Conservation (phyloP, 371 early-diverging fungal genomes). For the Sporodiniella umbellata region DNA sequence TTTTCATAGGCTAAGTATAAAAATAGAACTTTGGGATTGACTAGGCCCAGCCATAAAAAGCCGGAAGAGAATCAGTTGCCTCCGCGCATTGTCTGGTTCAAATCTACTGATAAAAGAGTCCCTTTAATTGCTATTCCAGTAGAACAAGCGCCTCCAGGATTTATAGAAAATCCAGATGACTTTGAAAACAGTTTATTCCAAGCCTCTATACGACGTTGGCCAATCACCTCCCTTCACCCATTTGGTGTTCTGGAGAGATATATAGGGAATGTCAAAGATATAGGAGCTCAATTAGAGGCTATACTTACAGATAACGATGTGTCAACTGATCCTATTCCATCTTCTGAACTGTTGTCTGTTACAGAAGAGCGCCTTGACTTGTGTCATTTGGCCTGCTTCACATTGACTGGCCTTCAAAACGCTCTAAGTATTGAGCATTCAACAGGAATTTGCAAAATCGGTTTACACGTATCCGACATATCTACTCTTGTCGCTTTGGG, state of each 20-base stretch:
- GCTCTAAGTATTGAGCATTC: constrained; percentile 72
- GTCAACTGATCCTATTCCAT: constrained; percentile 42
- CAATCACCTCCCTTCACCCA: constrained; percentile 66
- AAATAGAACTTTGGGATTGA: constrained; percentile 47
- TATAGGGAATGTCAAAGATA: constrained; percentile 64
- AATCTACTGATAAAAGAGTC: constrained; percentile 77
- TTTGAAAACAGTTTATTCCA: constrained; percentile 57
- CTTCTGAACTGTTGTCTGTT: too few species aligned
- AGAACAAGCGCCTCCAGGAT: constrained; percentile 65
- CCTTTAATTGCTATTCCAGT: constrained; percentile 75
- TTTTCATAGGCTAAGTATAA: too few species aligned
- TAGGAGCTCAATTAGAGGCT: constrained; percentile 66
- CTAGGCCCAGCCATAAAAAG: constrained; percentile 56
- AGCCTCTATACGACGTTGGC: constrained; percentile 73
- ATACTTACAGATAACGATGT: constrained; percentile 66
- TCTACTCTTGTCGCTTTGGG: constrained; percentile 89
- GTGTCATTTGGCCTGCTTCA: constrained; percentile 66
- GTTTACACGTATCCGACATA: constrained; percentile 98
- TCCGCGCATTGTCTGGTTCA: constrained; percentile 78
- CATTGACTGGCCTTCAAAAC: constrained; percentile 88
- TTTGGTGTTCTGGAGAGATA: constrained; percentile 62
- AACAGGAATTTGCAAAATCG: constrained; percentile 74
- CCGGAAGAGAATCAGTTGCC: constrained; percentile 20
- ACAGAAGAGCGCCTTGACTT: constrained; percentile 59
- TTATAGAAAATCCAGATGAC: constrained; percentile 55